Conservation (phyloP, 768 basidiomycete species). For the Calocera cornea region DNA sequence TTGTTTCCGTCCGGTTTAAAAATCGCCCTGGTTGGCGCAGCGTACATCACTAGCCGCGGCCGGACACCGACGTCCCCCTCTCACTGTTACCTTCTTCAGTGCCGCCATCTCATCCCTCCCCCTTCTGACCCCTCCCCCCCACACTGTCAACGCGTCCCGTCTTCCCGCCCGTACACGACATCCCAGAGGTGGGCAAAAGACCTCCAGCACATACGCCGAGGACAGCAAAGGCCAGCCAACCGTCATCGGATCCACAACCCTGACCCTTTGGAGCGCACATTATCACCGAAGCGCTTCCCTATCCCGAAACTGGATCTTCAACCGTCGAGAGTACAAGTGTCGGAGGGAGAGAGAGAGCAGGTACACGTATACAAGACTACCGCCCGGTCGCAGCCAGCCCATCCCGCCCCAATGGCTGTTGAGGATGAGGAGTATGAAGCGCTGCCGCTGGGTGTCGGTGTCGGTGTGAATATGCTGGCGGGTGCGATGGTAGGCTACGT, state of each 20-base stretch:
- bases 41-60: background rate
- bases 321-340: background rate
- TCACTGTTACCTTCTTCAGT: background rate
- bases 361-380: background rate
- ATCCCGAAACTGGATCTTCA: background rate
- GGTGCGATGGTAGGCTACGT: constrained; percentile 72
- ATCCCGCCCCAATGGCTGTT: constrained; percentile 23
- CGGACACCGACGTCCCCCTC: background rate
- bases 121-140: background rate
- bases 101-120: background rate
- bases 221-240: background rate
- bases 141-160: background rate
- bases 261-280: background rate
- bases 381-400: background rate
- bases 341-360: background rate
- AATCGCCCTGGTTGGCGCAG: background rate
- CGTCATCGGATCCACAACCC: background rate
- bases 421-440: constrained; percentile 53
- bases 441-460: constrained; percentile 61
- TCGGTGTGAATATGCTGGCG: constrained; percentile 90
- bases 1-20: constrained; percentile 6
- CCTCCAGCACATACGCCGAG: background rate
- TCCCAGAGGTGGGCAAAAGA: no score
- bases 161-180: no score
- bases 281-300: constrained; percentile 1